Conservation (phyloP, 192 early-diverging fungal genomes). For the Thamnidium elegans region DNA sequence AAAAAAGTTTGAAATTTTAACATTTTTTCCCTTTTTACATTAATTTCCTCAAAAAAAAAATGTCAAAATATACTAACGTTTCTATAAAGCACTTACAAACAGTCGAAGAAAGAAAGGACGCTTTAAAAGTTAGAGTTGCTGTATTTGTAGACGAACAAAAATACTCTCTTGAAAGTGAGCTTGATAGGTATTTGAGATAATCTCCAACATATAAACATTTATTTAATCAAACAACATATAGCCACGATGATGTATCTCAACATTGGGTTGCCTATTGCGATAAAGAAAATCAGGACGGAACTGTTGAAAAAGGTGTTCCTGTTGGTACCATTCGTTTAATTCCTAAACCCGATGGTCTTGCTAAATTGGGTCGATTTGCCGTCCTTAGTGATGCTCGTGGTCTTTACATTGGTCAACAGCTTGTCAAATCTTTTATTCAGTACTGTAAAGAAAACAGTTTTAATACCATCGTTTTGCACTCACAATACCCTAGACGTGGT, state of each 20-base stretch:
- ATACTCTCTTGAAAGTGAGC: conserved; percentile 2
- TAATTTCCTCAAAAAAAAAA: neutral
- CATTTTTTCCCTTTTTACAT: neutral
- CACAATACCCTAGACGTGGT: conserved; percentile 26
- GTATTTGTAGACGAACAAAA: conserved; percentile 26
- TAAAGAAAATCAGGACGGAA: neutral
- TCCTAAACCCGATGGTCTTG: conserved; percentile 9
- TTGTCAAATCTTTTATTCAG: conserved; percentile 22
- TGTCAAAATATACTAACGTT: neutral
- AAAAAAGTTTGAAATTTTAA: neutral
- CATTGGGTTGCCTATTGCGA: conserved; percentile 9
- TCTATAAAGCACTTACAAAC: neutral
- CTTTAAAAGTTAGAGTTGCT: conserved; percentile 1
- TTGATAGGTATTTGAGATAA: conserved; percentile 8
- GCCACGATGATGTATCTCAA: neutral
- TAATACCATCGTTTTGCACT: conserved; percentile 17
- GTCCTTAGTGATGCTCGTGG: conserved; percentile 27
- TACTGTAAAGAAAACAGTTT: neutral
- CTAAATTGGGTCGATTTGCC: conserved; percentile 31
- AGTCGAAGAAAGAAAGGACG: conserved; percentile 2
- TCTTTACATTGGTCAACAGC: conserved; percentile 15
- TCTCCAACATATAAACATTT: neutral
- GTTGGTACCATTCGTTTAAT: conserved; percentile 29
- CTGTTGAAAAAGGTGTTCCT: conserved; percentile 6
- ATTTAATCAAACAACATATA: neutral